Evolutionary conservation across 345 rosid genomes (phyloP), one percentile per base, ranked within the genome.

Genomic region (Citrus sinensis): DNA sequence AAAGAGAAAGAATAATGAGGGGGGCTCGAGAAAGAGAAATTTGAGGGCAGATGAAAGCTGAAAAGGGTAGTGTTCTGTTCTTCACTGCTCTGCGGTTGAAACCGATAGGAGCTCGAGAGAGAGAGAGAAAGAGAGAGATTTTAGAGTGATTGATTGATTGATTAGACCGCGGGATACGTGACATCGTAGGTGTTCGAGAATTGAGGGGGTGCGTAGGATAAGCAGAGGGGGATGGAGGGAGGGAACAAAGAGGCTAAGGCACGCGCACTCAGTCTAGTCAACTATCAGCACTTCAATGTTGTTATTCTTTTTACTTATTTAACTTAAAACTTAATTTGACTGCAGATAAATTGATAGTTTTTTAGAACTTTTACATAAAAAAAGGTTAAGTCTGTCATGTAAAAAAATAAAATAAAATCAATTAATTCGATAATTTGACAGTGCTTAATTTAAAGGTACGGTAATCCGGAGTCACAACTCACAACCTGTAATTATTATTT

Each of bases 1-100:
- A 76, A 80, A 74, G 24, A 59, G 76, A 78, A 9, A 83, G 82
- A 78, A 74, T 46, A 46, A 65, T 71, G 82, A 61, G 75, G 62
- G 84, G 67, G 65, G 81, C 85, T 79, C 74, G 80, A 76, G 80
- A 67, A 73, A 24, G 46, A 20, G 70, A 27, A 58, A 65, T 9
- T 60, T 49, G 78, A 55, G 29, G 54, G 58, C 6, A 67, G 66
- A 62, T 6, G 71, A 32, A 34, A 46, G 51, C 22, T 20, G 27
- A 65, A 22, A 55, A 27, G 17, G 51, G 5, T 0, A 46, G 13
- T 46, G 51, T 46, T 46, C 51, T 13, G 51, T 46, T 13, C 17
- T 46, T 46, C 17, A 13, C 51, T 13, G 51, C 51, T 46, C 4
- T 2, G 16, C 49, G 0, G 51, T 46, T 46, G 51, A 46, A 46